Evolutionary conservation across 2,329 filamentous ascomycete species (phyloP), one percentile per base, ranked within the genome.

Genomic region (Penicillium sp.): DNA sequence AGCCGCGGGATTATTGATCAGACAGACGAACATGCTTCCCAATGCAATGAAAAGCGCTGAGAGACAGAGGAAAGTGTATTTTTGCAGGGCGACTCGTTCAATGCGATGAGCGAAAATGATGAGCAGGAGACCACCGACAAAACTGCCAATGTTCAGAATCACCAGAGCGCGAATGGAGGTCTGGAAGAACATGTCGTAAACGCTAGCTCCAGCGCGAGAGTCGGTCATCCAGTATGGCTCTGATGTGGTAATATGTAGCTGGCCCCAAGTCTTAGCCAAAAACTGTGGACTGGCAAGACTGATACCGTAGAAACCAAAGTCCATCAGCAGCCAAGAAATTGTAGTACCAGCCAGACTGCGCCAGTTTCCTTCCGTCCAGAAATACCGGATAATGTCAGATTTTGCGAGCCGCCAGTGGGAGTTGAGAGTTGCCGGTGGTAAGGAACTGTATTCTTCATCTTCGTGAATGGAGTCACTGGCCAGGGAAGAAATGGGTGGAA

Each of bases 241-340:
- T 2, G 68, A 21, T 0, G 61, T 50, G 3, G 55, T 31, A 48
- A 77, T 60, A 22, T 72, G 57, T 22, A 77, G 60, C 0, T 62
- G 61, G 1, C 73, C 73, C 75, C 74, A 77, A 0, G 74, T 76
- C 53, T 75, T 77, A 4, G 74, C 73, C 9, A 78, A 65, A 48
- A 75, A 76, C 49, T 77, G 74, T 2, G 75, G 75, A 27, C 68
- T 75, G 0, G 75, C 76, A 5, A 84, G 73, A 3, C 79, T 79
- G 54, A 84, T 80, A 3, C 82, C 83, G 58, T 84, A 84, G 60
- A 84, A 85, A 14, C 80, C 80, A n/a, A 85, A 77, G 54, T 86
- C 83, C 11, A 85, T 73, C 5, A 83, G 76, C 33, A 84, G 78
- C 82, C 82, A 85, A 21, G 79, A 77, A 26, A 79, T 68, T 1